Conservation (phyloP, 163 green algal genomes). For the Scenedesmus sp. region DNA sequence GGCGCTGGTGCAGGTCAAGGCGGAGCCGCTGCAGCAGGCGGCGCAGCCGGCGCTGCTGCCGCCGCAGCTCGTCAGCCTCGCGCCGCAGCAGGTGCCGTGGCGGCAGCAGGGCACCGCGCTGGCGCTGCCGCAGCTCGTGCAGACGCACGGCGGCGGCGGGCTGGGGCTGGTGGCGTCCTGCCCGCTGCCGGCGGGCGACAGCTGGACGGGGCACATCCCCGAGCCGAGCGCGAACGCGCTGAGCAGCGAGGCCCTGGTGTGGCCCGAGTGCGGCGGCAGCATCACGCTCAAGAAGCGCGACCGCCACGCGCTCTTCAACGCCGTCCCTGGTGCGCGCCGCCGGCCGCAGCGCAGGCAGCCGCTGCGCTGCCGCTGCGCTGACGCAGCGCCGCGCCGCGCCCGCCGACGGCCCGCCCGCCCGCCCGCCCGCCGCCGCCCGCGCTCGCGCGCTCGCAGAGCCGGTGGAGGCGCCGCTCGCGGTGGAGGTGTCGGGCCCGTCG, state of each 20-base stretch:
- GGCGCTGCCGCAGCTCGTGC: background rate
- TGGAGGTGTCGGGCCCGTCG: conserved; percentile 36
- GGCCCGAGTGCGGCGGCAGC: conserved; percentile 9
- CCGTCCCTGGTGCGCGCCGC: no score
- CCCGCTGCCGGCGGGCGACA: background rate
- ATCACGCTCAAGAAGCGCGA: conserved; percentile 9
- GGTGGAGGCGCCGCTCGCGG: background rate
- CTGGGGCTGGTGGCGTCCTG: background rate
- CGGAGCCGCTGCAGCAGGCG: conserved; percentile 1
- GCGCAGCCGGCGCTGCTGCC: background rate
- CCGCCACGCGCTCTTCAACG: conserved; percentile 8
- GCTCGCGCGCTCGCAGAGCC: no score
- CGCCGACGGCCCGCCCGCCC: no score
- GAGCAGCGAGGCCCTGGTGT: background rate
- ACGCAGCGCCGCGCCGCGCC: no score
- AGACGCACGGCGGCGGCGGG: background rate
- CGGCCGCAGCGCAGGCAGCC: no score
- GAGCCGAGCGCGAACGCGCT: background rate
- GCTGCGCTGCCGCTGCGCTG: no score
- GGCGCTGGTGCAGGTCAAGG: background rate
- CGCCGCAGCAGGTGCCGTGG: background rate
- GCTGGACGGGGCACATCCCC: background rate
- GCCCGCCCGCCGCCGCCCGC: no score
- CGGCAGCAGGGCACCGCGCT: conserved; percentile 20
- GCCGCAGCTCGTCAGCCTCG: background rate